These are phyloP conservation scores for Vitis hybrid DNA, from an alignment of 177 flowering plant genomes.

Conservation along the genomic window DNA sequence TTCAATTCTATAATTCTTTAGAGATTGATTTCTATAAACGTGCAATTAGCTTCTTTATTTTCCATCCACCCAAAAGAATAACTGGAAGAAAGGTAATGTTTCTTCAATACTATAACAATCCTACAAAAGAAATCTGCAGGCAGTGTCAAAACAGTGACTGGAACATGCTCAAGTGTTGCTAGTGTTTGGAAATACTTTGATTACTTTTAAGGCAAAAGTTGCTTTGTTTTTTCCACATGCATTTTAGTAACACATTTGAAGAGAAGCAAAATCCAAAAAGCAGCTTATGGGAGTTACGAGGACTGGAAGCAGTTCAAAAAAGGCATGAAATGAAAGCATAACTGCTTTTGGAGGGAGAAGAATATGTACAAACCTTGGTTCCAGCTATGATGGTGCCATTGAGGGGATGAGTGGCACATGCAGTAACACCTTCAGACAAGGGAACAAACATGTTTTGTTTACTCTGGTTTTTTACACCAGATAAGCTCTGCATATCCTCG, in stretches of 20 bases:
- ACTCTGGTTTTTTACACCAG: conserved; percentile 16
- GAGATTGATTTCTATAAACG: too few relatives aligned
- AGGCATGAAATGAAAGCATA: not conserved
- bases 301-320: not conserved
- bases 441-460: conserved; percentile 55
- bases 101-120: too few relatives aligned
- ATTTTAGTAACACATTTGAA: not conserved
- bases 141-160: too few relatives aligned
- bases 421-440: conserved; percentile 62
- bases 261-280: not conserved
- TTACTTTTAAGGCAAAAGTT: not conserved
- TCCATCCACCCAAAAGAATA: too few relatives aligned
- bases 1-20: too few relatives aligned
- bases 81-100: too few relatives aligned
- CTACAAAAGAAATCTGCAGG: too few relatives aligned
- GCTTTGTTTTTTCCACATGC: not conserved
- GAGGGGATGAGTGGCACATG: conserved; percentile 79
- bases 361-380: conserved; percentile 58
- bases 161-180: not conserved
- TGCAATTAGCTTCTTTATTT: too few relatives aligned
- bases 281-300: not conserved
- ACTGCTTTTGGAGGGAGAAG: not conserved
- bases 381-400: conserved; percentile 78
- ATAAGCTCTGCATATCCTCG: conserved; percentile 33
- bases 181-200: not conserved